Base-by-base conservation (phyloP, 163 green algal species). In the Trebouxia gelatinosa region DNA sequence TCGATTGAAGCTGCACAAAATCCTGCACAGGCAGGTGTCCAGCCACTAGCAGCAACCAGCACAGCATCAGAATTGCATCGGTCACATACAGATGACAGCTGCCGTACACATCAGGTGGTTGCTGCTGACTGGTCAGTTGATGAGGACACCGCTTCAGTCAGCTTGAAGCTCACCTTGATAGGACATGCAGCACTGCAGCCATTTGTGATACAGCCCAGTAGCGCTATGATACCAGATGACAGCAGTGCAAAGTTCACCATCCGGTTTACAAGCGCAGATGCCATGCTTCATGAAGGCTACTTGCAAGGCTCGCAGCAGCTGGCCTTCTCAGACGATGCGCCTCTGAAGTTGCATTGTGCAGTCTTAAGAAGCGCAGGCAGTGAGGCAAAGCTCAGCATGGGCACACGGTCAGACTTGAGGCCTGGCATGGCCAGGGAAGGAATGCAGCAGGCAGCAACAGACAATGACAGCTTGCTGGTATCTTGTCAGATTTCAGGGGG, bases 231-330 rank as follows among this genome's bases (percentile, higher is more conserved):
- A 29, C 59, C 46, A 11, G 81, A 79, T 35, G 80, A 81, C 40
- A 46, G 71, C 46, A 81, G 46, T 4, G 72, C 74, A 5, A 66
- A 72, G 34, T 87, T 89, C 72, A 81, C 59, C 57, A 79, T 87
- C 23, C 71, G 43, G 19, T 87, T 89, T 67, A 64, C n/a, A 48
- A 61, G 43, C 3, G 4, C 70, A 26, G 29, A 40, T n/a, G 19
- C 77, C 16, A 71, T 65, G 28, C 28, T 35, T 11, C 76, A 89
- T 74, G 32, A 40, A 19, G 84, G 70, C 17, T 87, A 85, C 51
- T 74, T 89, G 48, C 48, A 80, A 11, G 84, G 84, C 46, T 59
- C 58, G 19, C 83, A 86, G 71, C 74, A n/a, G 37, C 64, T 72
- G 23, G 35, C 50, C 64, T 72, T 35, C 64, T 50, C 35, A 37